Evolutionary conservation across 495 filamentous ascomycete genomes (phyloP).

Genomic region (Aspergillus baeticus): DNA sequence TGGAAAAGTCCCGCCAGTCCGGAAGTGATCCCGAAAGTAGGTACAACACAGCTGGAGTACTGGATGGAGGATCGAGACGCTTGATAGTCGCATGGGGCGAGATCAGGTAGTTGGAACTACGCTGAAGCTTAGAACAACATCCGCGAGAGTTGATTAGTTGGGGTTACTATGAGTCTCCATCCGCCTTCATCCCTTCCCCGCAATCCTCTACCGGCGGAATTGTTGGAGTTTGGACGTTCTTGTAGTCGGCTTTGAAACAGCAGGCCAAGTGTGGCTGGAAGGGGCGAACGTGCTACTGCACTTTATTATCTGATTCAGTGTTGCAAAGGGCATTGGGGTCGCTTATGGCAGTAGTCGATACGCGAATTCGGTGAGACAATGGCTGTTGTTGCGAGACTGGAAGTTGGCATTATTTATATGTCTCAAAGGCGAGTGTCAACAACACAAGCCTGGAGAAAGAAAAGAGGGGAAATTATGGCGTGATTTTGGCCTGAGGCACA

Average conservation of each 20-base stretch:
- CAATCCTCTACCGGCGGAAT: neutral
- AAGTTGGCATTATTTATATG: neutral
- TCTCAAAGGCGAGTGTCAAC: neutral
- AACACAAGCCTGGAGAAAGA: neutral
- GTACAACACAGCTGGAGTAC: neutral
- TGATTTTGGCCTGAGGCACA: constrained; percentile 9
- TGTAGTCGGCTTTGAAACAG: neutral
- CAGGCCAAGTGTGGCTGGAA: neutral
- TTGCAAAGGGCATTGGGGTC: constrained; percentile 3
- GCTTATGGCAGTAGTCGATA: neutral
- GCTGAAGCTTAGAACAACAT: constrained; percentile 5
- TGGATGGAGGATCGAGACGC: too few species aligned
- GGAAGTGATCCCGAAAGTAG: neutral
- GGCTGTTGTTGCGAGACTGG: neutral
- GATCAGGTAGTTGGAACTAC: constrained; percentile 1
- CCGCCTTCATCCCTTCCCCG: neutral
- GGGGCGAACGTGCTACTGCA: constrained; percentile 1
- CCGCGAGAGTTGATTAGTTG: neutral
- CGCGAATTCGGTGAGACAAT: neutral
- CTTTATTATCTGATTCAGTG: neutral
- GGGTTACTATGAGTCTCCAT: neutral
- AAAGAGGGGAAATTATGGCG: constrained; percentile 14
- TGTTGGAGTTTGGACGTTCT: neutral
- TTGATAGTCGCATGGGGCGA: constrained; percentile 7
- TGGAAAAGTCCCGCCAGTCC: neutral